These are phyloP conservation scores for Volvox carteri DNA, from an alignment of 163 green algal species.

Conservation along the genomic window DNA sequence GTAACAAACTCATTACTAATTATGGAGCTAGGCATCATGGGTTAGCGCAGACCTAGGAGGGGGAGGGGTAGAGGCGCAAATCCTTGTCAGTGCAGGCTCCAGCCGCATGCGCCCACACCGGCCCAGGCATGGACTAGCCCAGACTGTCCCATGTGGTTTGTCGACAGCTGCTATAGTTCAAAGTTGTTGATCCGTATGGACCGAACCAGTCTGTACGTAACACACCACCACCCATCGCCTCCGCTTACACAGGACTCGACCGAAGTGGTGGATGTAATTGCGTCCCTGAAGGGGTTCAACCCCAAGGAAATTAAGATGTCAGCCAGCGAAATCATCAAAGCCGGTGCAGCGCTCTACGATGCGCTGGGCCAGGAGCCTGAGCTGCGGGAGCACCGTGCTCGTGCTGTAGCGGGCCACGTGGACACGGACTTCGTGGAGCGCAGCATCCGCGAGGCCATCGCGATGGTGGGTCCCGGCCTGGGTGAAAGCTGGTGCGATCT, in stretches of 20 bases:
- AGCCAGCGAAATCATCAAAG: conserved; percentile 77
- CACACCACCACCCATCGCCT: not conserved
- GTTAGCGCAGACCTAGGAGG: no score
- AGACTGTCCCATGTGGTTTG: no score
- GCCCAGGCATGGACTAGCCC: no score
- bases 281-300: conserved; percentile 65
- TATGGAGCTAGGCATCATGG: no score
- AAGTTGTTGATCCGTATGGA: no score
- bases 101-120: no score
- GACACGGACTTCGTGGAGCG: conserved; percentile 79
- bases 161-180: no score
- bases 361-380: conserved; percentile 73
- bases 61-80: no score
- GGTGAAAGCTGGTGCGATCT: no score
- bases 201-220: not conserved
- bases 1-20: no score
- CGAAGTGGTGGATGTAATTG: conserved; percentile 61
- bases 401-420: conserved; percentile 76
- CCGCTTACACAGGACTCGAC: conserved; percentile 25
- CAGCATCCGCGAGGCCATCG: conserved; percentile 74
- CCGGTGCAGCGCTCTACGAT: conserved; percentile 80
- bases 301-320: conserved; percentile 68
- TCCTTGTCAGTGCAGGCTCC: no score
- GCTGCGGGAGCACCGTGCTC: conserved; percentile 71
- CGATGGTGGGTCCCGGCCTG: conserved; percentile 61